Conservation (phyloP, 1,139 yeast species). For the Sugiyamaella pinicola region DNA sequence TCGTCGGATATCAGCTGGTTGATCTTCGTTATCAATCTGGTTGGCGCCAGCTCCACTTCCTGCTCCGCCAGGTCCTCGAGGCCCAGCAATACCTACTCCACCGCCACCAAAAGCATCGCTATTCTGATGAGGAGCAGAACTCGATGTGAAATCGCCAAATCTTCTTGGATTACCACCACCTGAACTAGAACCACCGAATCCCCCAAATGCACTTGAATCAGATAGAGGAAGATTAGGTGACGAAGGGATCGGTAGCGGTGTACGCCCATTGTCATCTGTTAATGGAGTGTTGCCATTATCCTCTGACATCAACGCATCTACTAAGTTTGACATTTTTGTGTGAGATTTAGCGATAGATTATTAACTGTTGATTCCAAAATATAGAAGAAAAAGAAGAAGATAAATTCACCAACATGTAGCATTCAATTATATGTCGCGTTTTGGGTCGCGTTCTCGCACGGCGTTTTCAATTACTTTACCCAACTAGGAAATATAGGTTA, state of each 20-base stretch:
- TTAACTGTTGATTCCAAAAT: no score
- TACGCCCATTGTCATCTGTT: neutral
- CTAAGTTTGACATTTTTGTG: constrained; percentile 25
- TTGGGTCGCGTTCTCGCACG: constrained; percentile 5
- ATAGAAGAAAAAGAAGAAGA: no score
- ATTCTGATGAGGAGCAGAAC: constrained; percentile 25
- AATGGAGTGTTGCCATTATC: constrained; percentile 18
- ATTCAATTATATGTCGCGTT: constrained; percentile 14
- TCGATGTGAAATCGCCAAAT: constrained; percentile 21
- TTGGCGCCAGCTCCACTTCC: constrained; percentile 13
- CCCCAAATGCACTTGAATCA: constrained; percentile 19
- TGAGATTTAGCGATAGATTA: no score
- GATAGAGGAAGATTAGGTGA: constrained; percentile 25
- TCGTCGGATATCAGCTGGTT: constrained; percentile 23
- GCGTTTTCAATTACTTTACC: constrained; percentile 21
- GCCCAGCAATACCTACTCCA: constrained; percentile 17
- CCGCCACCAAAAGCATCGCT: constrained; percentile 22
- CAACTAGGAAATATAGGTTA: constrained; percentile 12
- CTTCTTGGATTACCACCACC: constrained; percentile 11
- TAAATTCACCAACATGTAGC: constrained; percentile 11
- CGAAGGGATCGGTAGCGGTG: constrained; percentile 23
- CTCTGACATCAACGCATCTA: constrained; percentile 27
- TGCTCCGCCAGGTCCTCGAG: constrained; percentile 15
- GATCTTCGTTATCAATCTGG: constrained; percentile 23
- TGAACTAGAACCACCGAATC: constrained; percentile 15